Conservation (phyloP, 371 early-diverging fungal species). For the Nematocida parisii region DNA sequence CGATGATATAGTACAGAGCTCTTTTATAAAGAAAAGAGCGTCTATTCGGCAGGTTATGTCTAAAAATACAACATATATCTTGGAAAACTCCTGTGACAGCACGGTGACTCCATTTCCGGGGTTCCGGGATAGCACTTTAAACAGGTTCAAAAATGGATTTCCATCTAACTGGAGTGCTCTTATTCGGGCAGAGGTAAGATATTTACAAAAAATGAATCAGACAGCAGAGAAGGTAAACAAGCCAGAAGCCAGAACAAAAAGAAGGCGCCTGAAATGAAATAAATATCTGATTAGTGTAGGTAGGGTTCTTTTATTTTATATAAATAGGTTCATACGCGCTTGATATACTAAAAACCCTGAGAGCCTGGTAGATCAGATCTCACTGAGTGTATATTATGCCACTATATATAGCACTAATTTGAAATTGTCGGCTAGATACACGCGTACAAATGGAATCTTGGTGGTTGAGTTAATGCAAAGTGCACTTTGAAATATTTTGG, state of each 20-base stretch:
- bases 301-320: neutral
- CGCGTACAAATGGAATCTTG: no score
- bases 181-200: conserved; percentile 8
- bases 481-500: no score
- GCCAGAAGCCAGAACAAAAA: neutral
- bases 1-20: conserved; percentile 31
- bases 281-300: neutral
- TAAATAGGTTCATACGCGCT: neutral
- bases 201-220: neutral
- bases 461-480: no score
- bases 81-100: conserved; percentile 20
- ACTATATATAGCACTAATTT: neutral
- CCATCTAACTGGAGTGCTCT: conserved; percentile 18
- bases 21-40: conserved; percentile 43
- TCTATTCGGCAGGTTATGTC: conserved; percentile 17
- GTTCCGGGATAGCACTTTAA: neutral
- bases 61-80: conserved; percentile 33
- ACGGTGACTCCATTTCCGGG: conserved; percentile 21
- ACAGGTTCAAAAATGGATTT: conserved; percentile 38
- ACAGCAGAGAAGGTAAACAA: neutral
- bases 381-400: neutral
- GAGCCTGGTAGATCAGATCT: neutral
- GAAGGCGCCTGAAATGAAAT: neutral
- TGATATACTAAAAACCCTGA: neutral
- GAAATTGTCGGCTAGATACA: no score